Conservation (phyloP, 1,284 basidiomycete species). For the Ustilago sp. region DNA sequence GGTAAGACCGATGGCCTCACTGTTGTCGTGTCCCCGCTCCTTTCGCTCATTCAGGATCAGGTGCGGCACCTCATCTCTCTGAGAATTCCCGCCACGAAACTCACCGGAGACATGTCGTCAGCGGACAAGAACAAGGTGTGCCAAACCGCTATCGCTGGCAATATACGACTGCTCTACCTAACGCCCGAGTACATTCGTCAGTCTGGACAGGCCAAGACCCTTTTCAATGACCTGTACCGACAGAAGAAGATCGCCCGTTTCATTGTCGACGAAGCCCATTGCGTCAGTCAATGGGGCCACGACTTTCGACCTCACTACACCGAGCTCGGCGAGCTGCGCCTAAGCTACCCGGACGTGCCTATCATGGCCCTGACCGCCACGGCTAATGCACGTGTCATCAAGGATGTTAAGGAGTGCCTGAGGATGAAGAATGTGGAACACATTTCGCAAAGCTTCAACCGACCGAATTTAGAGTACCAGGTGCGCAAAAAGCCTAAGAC, state of each 20-base stretch:
- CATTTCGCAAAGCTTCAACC: slow-evolving; percentile 87
- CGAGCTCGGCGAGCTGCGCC: slow-evolving; percentile 77
- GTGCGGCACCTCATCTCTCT: slow-evolving; percentile 78
- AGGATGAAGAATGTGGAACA: slow-evolving; percentile 72
- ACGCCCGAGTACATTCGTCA: slow-evolving; percentile 82
- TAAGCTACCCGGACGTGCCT: slow-evolving; percentile 81
- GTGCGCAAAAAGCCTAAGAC: slow-evolving; percentile 75
- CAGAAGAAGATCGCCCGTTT: slow-evolving; percentile 81
- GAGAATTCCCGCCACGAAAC: slow-evolving; percentile 79
- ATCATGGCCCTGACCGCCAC: slow-evolving; percentile 98
- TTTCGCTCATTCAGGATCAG: slow-evolving; percentile 92
- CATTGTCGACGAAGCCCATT: slow-evolving; percentile 96
- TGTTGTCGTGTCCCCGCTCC: slow-evolving; percentile 88
- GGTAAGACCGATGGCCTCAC: slow-evolving; percentile 85
- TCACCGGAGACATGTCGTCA: slow-evolving; percentile 75
- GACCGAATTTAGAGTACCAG: slow-evolving; percentile 84
- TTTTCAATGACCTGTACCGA: slow-evolving; percentile 76
- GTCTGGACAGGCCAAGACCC: slow-evolving; percentile 73
- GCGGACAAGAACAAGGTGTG: slow-evolving; percentile 72
- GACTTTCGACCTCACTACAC: slow-evolving; percentile 77
- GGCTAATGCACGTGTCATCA: slow-evolving; percentile 80
- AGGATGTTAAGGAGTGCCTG: slow-evolving; percentile 82
- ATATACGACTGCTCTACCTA: slow-evolving; percentile 81
- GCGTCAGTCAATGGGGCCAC: slow-evolving; percentile 85
- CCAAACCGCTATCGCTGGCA: slow-evolving; percentile 67